Conservation (phyloP, 306 rosid genomes). For the Oemleria cerasiformis region DNA sequence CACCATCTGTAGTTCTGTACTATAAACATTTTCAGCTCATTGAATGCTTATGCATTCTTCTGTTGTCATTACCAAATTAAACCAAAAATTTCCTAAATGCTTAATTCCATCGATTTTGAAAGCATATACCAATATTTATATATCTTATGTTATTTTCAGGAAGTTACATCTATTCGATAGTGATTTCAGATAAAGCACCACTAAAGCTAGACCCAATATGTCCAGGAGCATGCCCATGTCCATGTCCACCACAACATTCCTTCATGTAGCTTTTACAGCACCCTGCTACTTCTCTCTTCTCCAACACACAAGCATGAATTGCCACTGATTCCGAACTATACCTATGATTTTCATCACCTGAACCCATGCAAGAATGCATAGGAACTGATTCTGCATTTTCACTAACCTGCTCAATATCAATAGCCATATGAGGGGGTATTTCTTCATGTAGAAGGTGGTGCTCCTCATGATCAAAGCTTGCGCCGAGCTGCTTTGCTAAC, state of each 20-base stretch:
- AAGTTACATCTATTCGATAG: slow-evolving; percentile 46
- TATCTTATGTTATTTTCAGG: not conserved
- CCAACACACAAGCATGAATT: slow-evolving; percentile 43
- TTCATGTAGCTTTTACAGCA: slow-evolving; percentile 82
- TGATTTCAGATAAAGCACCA: slow-evolving; percentile 60
- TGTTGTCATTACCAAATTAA: slow-evolving; percentile 6
- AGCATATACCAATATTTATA: not conserved
- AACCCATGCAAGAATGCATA: slow-evolving; percentile 1
- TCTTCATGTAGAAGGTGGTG: slow-evolving; percentile 7
- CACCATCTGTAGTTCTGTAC: not conserved
- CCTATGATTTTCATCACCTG: slow-evolving; percentile 10
- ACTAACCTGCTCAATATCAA: slow-evolving; percentile 25
- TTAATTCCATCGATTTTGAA: not conserved
- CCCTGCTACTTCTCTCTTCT: slow-evolving; percentile 57
- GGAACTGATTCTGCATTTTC: slow-evolving; percentile 24
- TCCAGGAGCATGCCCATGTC: slow-evolving; percentile 31
- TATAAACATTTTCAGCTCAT: not conserved
- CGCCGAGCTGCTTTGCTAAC: not conserved
- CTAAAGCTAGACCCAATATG: slow-evolving; percentile 42
- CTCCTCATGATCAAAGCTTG: slow-evolving; percentile 23
- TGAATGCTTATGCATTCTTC: not conserved
- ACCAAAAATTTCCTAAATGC: slow-evolving; percentile 18
- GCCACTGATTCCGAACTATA: slow-evolving; percentile 32
- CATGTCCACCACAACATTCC: slow-evolving; percentile 64
- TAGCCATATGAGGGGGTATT: slow-evolving; percentile 21